Conservation (phyloP, 2,329 filamentous ascomycete genomes). For the Colletotrichum scovillei region DNA sequence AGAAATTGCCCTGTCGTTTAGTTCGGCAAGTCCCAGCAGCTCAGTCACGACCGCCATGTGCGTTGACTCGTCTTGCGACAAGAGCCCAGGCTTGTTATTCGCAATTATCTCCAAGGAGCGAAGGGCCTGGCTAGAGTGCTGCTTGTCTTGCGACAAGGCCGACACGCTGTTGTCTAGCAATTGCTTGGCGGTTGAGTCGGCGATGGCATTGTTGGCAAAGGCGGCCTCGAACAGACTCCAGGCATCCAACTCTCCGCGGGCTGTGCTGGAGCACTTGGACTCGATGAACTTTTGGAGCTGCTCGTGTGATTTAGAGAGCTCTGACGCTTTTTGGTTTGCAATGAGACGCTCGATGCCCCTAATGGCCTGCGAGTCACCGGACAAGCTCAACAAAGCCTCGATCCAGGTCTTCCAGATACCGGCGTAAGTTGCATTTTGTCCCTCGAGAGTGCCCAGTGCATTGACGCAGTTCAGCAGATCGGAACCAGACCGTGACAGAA, state of each 20-base stretch:
- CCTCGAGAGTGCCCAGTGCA: slow-evolving; percentile 58
- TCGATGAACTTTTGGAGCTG: slow-evolving; percentile 60
- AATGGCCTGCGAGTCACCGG: slow-evolving; percentile 44
- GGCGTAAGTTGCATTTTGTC: slow-evolving; percentile 50
- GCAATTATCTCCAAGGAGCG: slow-evolving; percentile 61
- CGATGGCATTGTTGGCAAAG: slow-evolving; percentile 55
- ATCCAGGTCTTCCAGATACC: slow-evolving; percentile 59
- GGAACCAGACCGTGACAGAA: slow-evolving; percentile 75
- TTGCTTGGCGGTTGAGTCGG: slow-evolving; percentile 45
- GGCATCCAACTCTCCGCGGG: slow-evolving; percentile 36
- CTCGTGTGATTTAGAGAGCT: slow-evolving; percentile 50
- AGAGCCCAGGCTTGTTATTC: slow-evolving; percentile 54
- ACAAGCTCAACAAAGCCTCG: slow-evolving; percentile 50
- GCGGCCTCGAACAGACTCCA: slow-evolving; percentile 63
- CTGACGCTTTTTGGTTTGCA: slow-evolving; percentile 53
- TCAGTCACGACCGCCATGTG: slow-evolving; percentile 64
- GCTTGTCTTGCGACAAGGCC: slow-evolving; percentile 45
- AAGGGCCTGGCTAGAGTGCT: slow-evolving; percentile 47
- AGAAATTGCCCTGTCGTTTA: slow-evolving; percentile 51
- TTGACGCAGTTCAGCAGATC: slow-evolving; percentile 76
- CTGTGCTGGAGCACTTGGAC: slow-evolving; percentile 16
- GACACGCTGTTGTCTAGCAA: slow-evolving; percentile 50
- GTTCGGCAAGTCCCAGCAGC: slow-evolving; percentile 65
- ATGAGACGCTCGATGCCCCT: slow-evolving; percentile 58
- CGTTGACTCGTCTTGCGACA: slow-evolving; percentile 56